Evolutionary conservation across 2,329 filamentous ascomycete species (phyloP), one percentile per base, ranked within the genome.

Genomic region (Beauveria scarabaeidicola): DNA sequence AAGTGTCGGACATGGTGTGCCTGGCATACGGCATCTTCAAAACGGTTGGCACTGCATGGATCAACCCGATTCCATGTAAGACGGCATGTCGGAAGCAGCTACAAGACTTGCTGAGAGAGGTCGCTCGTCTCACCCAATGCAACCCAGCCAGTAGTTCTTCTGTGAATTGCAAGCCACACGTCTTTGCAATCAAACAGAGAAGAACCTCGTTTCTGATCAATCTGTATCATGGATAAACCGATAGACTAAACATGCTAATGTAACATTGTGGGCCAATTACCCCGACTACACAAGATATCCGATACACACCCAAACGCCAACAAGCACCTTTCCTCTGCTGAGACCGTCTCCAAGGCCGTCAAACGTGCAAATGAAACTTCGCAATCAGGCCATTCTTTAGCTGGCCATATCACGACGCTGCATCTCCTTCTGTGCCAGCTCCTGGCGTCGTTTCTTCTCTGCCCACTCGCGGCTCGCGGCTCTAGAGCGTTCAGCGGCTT

Each of bases 401-500:
- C 25, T 25, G 38, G 17, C 27, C 27, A 8, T 13, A 13, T 32
- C 27, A 4, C 58, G 52, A 17, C 38, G 17, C 25, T 52, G 48
- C 11, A 52, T 32, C 41, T 55, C 58, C 50, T 50, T 60, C 50
- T 61, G 53, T 27, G 66, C 64, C 46, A 63, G 52, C 58, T 73
- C 72, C 66, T 76, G 79, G 19, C 69, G 73, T 41, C 75, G 75
- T 67, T 81, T 80, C 70, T 79, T 84, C 67, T 85, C 82, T 11
- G 83, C 83, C 83, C 84, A 86, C 65, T 85, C 81, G 38, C 83
- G 78, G 64, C 82, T 82, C 61, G 81, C 77, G 67, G 77, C 75
- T 58, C 84, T 77, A 58, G 82, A 83, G 66, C 81, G 77, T 69
- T 87, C 83, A 10, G 84, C 83, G 25, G 84, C 84, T 65, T 84